Evolutionary conservation across 129 eudicot species (phyloP).

Genomic region (Tagetes patula): DNA sequence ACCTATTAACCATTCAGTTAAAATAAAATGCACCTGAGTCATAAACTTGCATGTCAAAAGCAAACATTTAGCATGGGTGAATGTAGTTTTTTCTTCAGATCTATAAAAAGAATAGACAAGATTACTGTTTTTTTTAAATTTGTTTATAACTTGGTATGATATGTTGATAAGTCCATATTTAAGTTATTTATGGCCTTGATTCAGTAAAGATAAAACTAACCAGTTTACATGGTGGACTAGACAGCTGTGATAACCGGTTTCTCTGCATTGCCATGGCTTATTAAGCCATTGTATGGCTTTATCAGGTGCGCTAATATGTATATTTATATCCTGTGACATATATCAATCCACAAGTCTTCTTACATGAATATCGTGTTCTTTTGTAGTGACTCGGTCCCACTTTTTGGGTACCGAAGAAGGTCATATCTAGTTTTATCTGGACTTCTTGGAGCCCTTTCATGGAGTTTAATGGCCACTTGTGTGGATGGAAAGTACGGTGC

Average conservation of each 20-base stretch:
- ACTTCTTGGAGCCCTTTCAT: conserved; percentile 93
- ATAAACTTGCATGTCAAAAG: conserved; percentile 11
- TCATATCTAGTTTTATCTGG: conserved; percentile 93
- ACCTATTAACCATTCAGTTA: background rate
- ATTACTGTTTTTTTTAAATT: background rate
- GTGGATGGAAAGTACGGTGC: conserved; percentile 89
- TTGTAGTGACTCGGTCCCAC: conserved; percentile 91
- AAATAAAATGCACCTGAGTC: background rate
- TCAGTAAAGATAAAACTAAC: conserved; percentile 38
- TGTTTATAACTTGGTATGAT: conserved; percentile 1
- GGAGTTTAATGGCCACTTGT: conserved; percentile 91
- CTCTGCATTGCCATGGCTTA: conserved; percentile 94
- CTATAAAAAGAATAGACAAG: background rate
- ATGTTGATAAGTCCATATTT: conserved; percentile 1
- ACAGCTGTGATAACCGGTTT: conserved; percentile 96
- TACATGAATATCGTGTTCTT: conserved; percentile 11
- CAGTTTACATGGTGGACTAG: conserved; percentile 55
- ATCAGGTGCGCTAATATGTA: conserved; percentile 66
- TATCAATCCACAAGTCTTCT: conserved; percentile 20
- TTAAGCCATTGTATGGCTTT: conserved; percentile 97
- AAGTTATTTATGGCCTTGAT: background rate
- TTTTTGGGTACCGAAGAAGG: conserved; percentile 98
- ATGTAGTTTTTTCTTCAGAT: background rate
- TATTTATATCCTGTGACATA: conserved; percentile 4
- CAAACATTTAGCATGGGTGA: background rate